Evolutionary conservation across 1,284 basidiomycete species (phyloP), one percentile per base, ranked within the genome.

Genomic region (Apiotrichum veenhuisii): DNA sequence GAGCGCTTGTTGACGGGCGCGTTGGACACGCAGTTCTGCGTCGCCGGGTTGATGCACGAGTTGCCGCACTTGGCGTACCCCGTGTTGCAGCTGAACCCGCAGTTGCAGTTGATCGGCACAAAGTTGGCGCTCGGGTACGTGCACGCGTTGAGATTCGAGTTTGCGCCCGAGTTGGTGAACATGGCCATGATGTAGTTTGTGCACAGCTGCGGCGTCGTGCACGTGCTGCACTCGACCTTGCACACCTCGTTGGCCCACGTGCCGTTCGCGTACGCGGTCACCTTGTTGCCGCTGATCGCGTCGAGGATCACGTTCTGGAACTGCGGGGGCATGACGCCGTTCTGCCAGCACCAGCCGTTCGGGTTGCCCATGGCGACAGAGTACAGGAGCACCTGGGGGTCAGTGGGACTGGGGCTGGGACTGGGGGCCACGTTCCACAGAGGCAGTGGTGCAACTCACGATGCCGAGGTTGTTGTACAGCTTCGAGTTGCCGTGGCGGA

Each of bases 31-130:
- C 53, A 55, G 17, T 41, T 22, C 47, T 49, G 46, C 41, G 33
- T 42, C 12, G 46, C 22, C n/a, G 45, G 53, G 53, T 55, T 41
- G 33, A 55, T 55, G 36, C 53, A 55, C 7, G 15, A 17, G 18
- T 40, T n/a, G 52, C 52, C 38, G 20, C 49, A 49, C 2, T n/a
- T 34, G 8, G 17, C 20, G 26, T 33, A 50, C n/a, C 49, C 49
- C 25, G 20, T 20, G 26, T 30, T 15, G 49, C 49, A 50, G 26
- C 22, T 27, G 20, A 45, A 45, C 12, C 45, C 45, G 20, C 45
- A 47, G 18, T 14, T 3, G 45, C 43, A 45, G 43, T 45, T 26
- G 25, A 27, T 25, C 5, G 25, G 23, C 17, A n/a, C 4, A n/a
- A 30, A 50, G 27, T 30, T 42, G 38, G 3, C 14, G 26, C 5